Conservation (phyloP, 306 rosid species). For the Fagus sylvatica region DNA sequence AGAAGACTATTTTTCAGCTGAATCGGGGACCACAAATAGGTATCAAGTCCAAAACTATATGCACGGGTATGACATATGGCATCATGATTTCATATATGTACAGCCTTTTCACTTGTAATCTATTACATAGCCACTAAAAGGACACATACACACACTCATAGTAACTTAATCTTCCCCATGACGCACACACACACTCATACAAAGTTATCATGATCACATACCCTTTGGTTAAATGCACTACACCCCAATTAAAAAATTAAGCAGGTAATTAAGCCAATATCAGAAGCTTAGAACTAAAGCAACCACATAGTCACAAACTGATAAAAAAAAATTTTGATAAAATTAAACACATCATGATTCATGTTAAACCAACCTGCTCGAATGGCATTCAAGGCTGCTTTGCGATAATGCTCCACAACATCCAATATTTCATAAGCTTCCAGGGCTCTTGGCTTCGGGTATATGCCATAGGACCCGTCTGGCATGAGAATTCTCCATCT, state of each 20-base stretch:
- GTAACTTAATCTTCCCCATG: slow-evolving; percentile 9
- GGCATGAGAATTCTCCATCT: slow-evolving; percentile 80
- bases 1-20: slow-evolving; percentile 19
- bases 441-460: slow-evolving; percentile 63
- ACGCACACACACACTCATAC: background rate
- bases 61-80: background rate
- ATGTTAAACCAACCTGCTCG: slow-evolving; percentile 60
- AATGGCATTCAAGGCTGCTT: slow-evolving; percentile 58
- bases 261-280: background rate
- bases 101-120: slow-evolving; percentile 6
- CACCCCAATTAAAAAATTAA: background rate
- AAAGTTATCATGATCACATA: background rate
- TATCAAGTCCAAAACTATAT: slow-evolving; percentile 6
- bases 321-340: no score
- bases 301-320: background rate
- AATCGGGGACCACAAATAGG: slow-evolving; percentile 28
- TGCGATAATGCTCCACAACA: slow-evolving; percentile 76
- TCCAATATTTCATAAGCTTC: slow-evolving; percentile 50
- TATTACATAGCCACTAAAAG: slow-evolving; percentile 25
- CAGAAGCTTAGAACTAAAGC: background rate
- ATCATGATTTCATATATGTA: background rate
- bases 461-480: slow-evolving; percentile 70
- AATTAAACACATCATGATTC: background rate
- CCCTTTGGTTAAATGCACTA: background rate
- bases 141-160: slow-evolving; percentile 11